Evolutionary conservation across 805 yeast species (phyloP), one percentile per base, ranked within the genome.

Genomic region (Brettanomyces sp.): DNA sequence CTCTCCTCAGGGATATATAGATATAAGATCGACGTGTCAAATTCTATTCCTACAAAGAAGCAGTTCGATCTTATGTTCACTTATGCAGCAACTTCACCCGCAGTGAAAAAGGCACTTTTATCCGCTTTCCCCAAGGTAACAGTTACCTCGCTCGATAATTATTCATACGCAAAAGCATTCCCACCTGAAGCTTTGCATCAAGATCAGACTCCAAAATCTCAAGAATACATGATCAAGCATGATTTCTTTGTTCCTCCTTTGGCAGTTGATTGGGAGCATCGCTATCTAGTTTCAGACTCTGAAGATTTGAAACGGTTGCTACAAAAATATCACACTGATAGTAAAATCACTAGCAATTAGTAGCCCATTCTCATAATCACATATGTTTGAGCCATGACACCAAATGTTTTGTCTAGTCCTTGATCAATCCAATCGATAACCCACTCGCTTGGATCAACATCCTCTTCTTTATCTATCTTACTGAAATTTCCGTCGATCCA

Each of bases 331-430:
- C 54, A 58, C 36, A 49, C 48, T 30, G 52, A 47, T 21, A 18
- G 13, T n/a, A 37, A 21, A 32, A 5, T 18, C 7, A 22, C 7
- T 38, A 7, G 12, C 38, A 14, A 35, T 53, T 59, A 76, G 39
- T 73, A 68, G 1, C 90, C 93, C 95, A 93, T 93, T 64, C 99
- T 76, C 62, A 80, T 82, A 41, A 90, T 80, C 41, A 93, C 95
- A 62, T 93, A 93, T 57, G 81, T 78, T 63, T 93, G 98, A 1
- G 97, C 95, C 33, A 87, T 68, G 1, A 86, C 83, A 14, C 96
- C 98, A 52, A 93, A 77, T 14, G 88, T 72, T 51, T 89, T 73
- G 18, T 79, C 79, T 44, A 93, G 69, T 0, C 96, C 95, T 52
- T 80, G 82, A 56, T 79, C 82, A 35, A 85, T 70, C 95, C 95